These are phyloP conservation scores for Kodamaea sp. DNA, from an alignment of 1,139 yeast genomes.

Conservation along the genomic window DNA sequence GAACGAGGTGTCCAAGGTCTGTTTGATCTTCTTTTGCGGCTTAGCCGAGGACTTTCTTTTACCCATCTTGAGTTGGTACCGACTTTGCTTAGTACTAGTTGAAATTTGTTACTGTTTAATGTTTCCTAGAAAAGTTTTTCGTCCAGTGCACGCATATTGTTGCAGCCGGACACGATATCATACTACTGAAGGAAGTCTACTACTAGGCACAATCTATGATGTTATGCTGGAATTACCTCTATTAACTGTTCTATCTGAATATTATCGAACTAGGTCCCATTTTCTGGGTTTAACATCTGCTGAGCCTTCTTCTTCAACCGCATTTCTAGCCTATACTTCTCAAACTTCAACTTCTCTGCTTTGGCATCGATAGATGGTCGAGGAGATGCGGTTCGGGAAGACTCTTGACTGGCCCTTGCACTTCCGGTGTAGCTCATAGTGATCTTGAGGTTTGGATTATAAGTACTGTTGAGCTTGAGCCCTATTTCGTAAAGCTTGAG, in stretches of 20 bases:
- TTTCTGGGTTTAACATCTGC: slow-evolving; percentile 28
- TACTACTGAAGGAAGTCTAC: no score
- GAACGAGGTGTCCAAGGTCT: slow-evolving; percentile 80
- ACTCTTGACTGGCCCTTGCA: slow-evolving; percentile 19
- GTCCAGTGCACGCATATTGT: no score
- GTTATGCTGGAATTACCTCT: no score
- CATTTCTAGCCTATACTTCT: slow-evolving; percentile 45
- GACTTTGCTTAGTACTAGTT: no score
- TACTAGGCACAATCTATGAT: no score
- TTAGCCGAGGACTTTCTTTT: slow-evolving; percentile 89
- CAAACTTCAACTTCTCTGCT: slow-evolving; percentile 43
- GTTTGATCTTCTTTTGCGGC: slow-evolving; percentile 78
- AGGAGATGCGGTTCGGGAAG: slow-evolving; percentile 13
- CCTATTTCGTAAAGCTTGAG: slow-evolving; percentile 45
- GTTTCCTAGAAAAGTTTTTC: no score
- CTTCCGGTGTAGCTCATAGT: slow-evolving; percentile 30
- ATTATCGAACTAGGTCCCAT: not conserved
- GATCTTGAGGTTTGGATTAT: slow-evolving; percentile 40
- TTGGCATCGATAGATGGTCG: slow-evolving; percentile 18
- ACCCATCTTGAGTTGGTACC: slow-evolving; percentile 58
- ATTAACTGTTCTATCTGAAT: no score
- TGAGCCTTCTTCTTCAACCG: slow-evolving; percentile 47
- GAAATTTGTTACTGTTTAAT: no score
- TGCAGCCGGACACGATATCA: no score
- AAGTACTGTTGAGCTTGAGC: slow-evolving; percentile 32